Percentiles rank a stretch among this genome's conserved stretches.
Conservation (phyloP, 192 early-diverging fungal genomes). For the Coemansia brasiliensis region DNA sequence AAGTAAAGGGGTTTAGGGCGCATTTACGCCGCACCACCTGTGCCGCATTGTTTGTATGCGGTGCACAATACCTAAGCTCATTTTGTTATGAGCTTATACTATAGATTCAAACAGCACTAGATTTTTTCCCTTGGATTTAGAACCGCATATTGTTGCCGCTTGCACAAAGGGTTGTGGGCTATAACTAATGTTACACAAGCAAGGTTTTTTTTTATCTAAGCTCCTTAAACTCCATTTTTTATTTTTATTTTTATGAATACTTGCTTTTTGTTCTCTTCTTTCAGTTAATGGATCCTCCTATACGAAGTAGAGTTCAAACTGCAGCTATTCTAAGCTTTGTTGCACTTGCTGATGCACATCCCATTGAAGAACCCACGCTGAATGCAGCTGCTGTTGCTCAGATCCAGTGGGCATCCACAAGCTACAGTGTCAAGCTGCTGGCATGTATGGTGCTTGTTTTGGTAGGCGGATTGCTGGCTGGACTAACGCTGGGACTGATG, state of each 20-base stretch:
- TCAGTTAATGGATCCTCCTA: constrained; percentile 11
- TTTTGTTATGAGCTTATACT: too few species aligned
- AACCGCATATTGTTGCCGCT: too few species aligned
- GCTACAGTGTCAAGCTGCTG: constrained; percentile 53
- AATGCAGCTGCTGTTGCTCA: not conserved
- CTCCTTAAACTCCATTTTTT: not conserved
- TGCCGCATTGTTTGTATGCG: too few species aligned
- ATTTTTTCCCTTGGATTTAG: too few species aligned
- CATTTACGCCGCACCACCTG: too few species aligned
- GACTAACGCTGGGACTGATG: constrained; percentile 70
- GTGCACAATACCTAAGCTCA: too few species aligned
- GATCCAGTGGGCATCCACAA: not conserved
- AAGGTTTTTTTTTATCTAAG: not conserved
- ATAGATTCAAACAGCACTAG: too few species aligned
- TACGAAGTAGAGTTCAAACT: constrained; percentile 13
- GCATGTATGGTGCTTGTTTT: constrained; percentile 67
- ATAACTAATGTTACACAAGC: too few species aligned
- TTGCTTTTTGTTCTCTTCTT: not conserved
- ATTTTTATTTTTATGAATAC: not conserved
- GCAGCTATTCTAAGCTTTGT: constrained; percentile 6
- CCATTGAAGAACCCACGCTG: too few species aligned
- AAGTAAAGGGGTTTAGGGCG: too few species aligned
- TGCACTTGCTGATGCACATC: too few species aligned
- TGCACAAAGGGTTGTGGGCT: too few species aligned
- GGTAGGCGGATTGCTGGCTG: constrained; percentile 79